Conservation (phyloP, 345 rosid species). For the Pistacia integerrima region DNA sequence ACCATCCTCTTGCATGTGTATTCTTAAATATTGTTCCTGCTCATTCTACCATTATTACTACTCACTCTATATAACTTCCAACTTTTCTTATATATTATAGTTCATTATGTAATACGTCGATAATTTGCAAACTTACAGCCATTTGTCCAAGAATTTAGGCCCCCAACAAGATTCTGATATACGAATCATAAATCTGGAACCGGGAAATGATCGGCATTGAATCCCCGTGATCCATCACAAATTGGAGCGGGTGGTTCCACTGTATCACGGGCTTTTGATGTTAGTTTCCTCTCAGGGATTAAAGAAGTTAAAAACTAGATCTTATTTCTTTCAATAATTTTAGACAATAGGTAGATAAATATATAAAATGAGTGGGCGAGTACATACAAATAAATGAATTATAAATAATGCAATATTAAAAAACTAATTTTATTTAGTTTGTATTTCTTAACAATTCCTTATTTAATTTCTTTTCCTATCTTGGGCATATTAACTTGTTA, state of each 20-base stretch:
- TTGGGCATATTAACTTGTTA: no score
- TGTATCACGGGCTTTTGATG: background rate
- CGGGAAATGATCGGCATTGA: background rate
- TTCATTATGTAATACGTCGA: no score
- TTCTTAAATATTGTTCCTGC: constrained; percentile 13
- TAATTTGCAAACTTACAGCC: background rate
- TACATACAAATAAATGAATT: no score
- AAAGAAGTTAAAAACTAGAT: background rate
- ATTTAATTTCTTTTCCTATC: no score
- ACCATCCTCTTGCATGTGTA: constrained; percentile 7
- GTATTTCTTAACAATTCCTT: no score
- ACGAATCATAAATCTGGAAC: background rate
- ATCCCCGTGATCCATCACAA: background rate
- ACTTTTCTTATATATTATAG: no score
- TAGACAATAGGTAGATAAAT: no score
- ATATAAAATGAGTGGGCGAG: no score
- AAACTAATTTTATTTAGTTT: no score
- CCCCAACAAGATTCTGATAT: background rate
- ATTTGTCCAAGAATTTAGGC: background rate
- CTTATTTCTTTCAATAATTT: no score
- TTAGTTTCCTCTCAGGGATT: background rate
- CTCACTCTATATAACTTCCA: no score
- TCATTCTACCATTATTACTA: background rate
- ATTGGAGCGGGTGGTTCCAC: background rate
- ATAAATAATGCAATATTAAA: no score